Base-by-base conservation (phyloP, 805 yeast species). In the Blastobotrys mokoenaii region DNA sequence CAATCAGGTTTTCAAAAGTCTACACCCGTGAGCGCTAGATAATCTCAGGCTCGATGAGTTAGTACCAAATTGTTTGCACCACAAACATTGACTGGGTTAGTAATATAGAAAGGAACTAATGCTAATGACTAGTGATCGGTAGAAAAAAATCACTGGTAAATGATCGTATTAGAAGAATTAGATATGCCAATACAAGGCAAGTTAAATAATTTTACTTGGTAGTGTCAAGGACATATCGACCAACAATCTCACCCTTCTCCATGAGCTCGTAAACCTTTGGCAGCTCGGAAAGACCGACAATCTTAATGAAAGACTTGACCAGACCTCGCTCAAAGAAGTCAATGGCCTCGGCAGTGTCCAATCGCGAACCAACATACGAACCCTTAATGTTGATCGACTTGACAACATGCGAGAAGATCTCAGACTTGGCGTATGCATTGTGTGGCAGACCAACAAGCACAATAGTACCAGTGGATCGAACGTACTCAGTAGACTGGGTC, bases 311-410 rank as follows among this genome's bases (percentile, higher is more conserved):
- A 51, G 85, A 76, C 64, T 74, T 71, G 63, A 82, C 82, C 61
- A 78, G 68, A 51, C 89, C 90, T 64, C 85, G 73, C 55, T 72
- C 51, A 67, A 80, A 81, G 74, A 83, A 82, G 58, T 80, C 84
- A 53, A 83, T 67, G 46, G 90, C 88, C 71, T 84, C 89, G 52
- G 81, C 75, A 53, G 90, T 77, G 68, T 86, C 95, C 53, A 83
- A 82, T 69, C 94, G 81, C 78, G 84, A 84, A 58, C 95, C 95
- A 51, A 85, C 95, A 62, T 83, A 83, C 44, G 94, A 84, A 57
- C 93, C 95, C 64, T 72, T 77, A 62, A 85, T 80, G 60, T 71
- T 70, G 64, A 82, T 71, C 48, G 85, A 77, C 68, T 76, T 82
- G 55, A 82, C 80, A 49, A 85, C 94, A 43, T 83, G 78, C 53